Evolutionary conservation across 2,329 filamentous ascomycete species (phyloP), one percentile per base, ranked within the genome.

Genomic region (Pseudogymnoascus sp.): DNA sequence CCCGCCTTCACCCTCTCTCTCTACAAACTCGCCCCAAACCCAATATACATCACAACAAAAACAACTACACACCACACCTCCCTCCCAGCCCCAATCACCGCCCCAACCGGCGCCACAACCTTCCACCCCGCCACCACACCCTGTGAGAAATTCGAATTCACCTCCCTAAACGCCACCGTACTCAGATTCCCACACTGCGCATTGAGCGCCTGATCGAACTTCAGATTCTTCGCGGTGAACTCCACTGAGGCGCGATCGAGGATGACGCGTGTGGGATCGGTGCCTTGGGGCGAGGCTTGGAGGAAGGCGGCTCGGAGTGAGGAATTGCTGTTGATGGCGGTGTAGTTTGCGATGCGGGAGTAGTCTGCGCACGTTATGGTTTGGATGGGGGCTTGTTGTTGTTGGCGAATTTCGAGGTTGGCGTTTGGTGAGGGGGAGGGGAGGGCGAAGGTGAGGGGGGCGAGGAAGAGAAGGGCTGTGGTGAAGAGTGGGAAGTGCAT

Each of bases 291-390:
- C 12, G 78, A 76, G 36, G 76, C 76, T 62, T 75, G 74, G 59
- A 80, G 69, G 69, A 78, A 79, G 9, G 77, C 77, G n/a, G 75
- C 74, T 62, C 79, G 79, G 64, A 78, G 77, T 61, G 77, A 77
- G 64, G 75, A 68, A 71, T 81, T 82, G 62, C 72, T 65, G 64
- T 76, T 77, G 65, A 81, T 76, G 65, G 75, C 76, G 21, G 79
- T 79, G 64, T 79, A 74, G 70, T 81, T 81, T 65, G 79, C 79
- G 21, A 77, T 77, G 59, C 68, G 70, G 63, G 75, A 70, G 69
- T 81, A 81, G 69, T 79, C 75, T 61, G 72, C 65, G 70, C 79
- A 81, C 3, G 46, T 53, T 53, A 49, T 28, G 23, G 43, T 49
- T 49, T 49, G 43, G 23, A 31, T 11, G n/a, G 46, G n/a, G 8